Conservation (phyloP, 495 filamentous ascomycete genomes). For the Cercophora sp. region DNA sequence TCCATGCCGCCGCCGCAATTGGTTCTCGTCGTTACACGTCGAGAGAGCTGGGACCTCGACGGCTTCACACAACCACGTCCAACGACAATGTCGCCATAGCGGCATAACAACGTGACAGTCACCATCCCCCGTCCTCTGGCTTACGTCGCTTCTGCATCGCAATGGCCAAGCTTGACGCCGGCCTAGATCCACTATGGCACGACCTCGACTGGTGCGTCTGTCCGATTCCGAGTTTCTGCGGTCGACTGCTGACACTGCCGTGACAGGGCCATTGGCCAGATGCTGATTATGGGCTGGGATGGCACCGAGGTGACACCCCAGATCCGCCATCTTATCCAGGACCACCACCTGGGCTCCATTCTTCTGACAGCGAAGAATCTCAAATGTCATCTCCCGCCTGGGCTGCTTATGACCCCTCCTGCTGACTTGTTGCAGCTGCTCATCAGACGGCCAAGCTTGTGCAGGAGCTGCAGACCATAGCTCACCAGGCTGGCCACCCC, state of each 20-base stretch:
- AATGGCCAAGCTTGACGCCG: constrained; percentile 44
- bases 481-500: constrained; percentile 78
- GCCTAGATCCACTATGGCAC: constrained; percentile 66
- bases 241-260: not conserved
- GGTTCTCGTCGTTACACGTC: constrained; percentile 9
- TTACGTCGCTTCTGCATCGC: not conserved
- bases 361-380: constrained; percentile 86
- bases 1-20: too few species aligned
- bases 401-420: not conserved
- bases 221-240: not conserved
- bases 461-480: constrained; percentile 81
- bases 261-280: constrained; percentile 69
- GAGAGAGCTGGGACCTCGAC: not conserved
- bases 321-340: constrained; percentile 77
- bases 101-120: constrained; percentile 24
- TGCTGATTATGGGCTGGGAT: constrained; percentile 96
- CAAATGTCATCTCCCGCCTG: constrained; percentile 55
- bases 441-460: constrained; percentile 77
- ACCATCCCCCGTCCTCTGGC: not conserved
- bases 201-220: constrained; percentile 55
- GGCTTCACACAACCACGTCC: not conserved
- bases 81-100: constrained; percentile 18
- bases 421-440: constrained; percentile 53
- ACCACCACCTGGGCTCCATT: constrained; percentile 73
- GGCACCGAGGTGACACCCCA: constrained; percentile 81